These are phyloP conservation scores for Lactarius hatsudake DNA, from an alignment of 768 basidiomycete species.

Conservation along the genomic window DNA sequence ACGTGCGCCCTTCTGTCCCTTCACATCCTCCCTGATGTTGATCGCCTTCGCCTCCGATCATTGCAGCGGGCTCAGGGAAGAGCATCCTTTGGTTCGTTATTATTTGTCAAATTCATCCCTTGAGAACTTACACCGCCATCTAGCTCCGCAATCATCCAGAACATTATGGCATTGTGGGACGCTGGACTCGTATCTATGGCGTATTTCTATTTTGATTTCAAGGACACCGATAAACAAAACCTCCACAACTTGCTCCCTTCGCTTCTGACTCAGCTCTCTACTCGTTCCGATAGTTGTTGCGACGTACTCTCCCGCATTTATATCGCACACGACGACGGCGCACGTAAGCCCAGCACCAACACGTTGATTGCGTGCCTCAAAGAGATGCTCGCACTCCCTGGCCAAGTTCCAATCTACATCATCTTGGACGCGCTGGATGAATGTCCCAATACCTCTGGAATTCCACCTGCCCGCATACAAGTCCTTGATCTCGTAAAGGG, in stretches of 20 bases:
- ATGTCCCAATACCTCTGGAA: background rate
- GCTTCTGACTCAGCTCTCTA: background rate
- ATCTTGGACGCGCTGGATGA: conserved; percentile 6
- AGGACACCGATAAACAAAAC: background rate
- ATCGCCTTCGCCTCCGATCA: background rate
- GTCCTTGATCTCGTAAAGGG: background rate
- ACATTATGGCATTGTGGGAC: background rate
- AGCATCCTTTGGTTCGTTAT: conserved; percentile 1
- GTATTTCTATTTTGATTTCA: background rate
- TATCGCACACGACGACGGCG: background rate
- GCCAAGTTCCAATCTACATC: background rate
- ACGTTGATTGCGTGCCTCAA: background rate
- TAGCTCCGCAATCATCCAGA: background rate
- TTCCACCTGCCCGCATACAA: background rate
- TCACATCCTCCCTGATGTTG: background rate
- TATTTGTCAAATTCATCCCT: background rate
- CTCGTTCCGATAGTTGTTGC: background rate
- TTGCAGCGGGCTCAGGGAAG: background rate
- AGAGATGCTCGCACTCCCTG: background rate
- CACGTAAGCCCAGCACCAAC: background rate
- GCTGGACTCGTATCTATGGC: background rate
- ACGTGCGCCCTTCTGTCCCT: background rate
- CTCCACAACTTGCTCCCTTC: background rate
- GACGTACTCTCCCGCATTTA: background rate
- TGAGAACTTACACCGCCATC: background rate